These are phyloP conservation scores for Saccharomycopsis schoenii DNA, from an alignment of 805 yeast genomes.

Conservation along the genomic window DNA sequence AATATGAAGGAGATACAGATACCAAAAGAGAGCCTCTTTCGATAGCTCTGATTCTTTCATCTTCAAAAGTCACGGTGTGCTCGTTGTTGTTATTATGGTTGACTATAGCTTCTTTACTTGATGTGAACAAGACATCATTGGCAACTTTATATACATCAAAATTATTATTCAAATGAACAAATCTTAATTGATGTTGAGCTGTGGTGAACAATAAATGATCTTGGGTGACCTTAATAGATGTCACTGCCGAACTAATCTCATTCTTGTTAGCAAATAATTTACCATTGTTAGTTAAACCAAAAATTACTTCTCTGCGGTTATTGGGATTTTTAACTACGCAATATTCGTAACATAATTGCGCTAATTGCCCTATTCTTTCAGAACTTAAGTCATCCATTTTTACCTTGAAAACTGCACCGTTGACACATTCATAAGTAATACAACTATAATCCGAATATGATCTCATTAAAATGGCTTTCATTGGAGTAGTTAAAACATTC, in stretches of 20 bases:
- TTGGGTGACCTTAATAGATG: constrained; percentile 69
- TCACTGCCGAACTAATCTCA: constrained; percentile 61
- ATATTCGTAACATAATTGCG: constrained; percentile 57
- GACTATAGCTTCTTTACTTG: constrained; percentile 25
- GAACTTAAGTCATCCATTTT: constrained; percentile 23
- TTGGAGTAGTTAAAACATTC: constrained; percentile 34
- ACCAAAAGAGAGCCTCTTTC: constrained; percentile 90
- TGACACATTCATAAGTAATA: constrained; percentile 50
- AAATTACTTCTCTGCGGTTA: constrained; percentile 30
- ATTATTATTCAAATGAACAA: constrained; percentile 51
- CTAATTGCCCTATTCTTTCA: constrained; percentile 42
- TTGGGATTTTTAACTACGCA: constrained; percentile 28
- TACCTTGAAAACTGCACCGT: constrained; percentile 42
- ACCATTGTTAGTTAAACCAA: constrained; percentile 72
- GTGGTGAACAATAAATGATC: constrained; percentile 74
- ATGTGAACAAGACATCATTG: constrained; percentile 17
- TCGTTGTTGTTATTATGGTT: constrained; percentile 22
- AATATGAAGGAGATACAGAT: constrained; percentile 68
- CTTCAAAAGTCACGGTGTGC: constrained; percentile 28
- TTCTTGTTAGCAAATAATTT: constrained; percentile 55
- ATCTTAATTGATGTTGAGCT: constrained; percentile 74
- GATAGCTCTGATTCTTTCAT: constrained; percentile 79
- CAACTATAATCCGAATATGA: constrained; percentile 42
- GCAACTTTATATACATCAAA: constrained; percentile 29
- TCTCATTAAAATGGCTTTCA: constrained; percentile 48